Evolutionary conservation across 306 rosid genomes (phyloP).

Genomic region (Vigna hirtella): DNA sequence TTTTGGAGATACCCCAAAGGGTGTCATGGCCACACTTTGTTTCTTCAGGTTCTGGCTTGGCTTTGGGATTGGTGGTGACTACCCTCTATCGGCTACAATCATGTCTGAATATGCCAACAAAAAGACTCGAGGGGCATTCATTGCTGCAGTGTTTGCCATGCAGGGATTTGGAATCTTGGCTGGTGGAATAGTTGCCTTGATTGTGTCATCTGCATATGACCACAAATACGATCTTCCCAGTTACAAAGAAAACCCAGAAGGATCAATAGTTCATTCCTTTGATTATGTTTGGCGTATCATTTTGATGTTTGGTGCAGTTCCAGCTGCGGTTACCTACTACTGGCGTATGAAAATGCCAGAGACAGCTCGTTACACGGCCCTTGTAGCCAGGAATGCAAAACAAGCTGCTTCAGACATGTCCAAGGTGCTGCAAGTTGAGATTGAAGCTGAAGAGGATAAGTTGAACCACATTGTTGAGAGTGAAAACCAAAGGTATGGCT

Average conservation of each 20-base stretch:
- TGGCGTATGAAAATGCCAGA: conserved; percentile 98
- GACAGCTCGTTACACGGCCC: conserved; percentile 91
- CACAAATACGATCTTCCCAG: conserved; percentile 57
- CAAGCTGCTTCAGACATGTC: conserved; percentile 87
- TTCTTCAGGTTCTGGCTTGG: conserved; percentile 98
- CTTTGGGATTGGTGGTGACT: conserved; percentile 94
- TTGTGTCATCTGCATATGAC: conserved; percentile 62
- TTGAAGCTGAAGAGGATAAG: conserved; percentile 65
- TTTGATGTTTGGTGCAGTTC: conserved; percentile 74
- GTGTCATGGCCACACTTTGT: conserved; percentile 72
- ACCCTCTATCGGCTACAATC: conserved; percentile 91
- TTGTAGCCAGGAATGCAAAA: conserved; percentile 74
- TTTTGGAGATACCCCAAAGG: conserved; percentile 49
- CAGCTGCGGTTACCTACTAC: conserved; percentile 79
- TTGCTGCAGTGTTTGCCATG: conserved; percentile 94
- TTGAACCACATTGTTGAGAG: neutral
- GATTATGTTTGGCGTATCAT: conserved; percentile 85
- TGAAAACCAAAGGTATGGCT: conserved; percentile 54
- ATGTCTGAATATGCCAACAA: conserved; percentile 97
- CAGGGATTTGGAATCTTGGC: conserved; percentile 87
- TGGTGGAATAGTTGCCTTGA: conserved; percentile 78
- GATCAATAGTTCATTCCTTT: conserved; percentile 59
- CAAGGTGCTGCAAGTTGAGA: conserved; percentile 68
- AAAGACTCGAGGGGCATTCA: conserved; percentile 87
- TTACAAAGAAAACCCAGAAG: conserved; percentile 14